A percentile compares a stretch with the other conserved stretches of the same genome.
Evolutionary conservation across 768 basidiomycete genomes (phyloP).

Genomic region (Panellus pusillus): DNA sequence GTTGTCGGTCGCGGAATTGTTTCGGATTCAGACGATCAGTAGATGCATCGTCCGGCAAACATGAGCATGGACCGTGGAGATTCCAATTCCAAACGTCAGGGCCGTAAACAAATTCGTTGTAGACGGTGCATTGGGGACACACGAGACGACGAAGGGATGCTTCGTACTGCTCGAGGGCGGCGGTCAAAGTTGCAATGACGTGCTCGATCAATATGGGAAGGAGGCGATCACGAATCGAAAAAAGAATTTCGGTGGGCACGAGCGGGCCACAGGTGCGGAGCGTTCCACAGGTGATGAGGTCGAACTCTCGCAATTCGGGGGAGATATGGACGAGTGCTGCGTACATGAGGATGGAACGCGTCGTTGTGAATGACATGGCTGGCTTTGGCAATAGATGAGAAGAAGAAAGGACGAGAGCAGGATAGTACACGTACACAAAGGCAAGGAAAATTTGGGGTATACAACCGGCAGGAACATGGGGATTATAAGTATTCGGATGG

Average conservation of each 20-base stretch:
- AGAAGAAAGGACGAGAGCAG: too few species aligned
- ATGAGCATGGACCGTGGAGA: conserved; percentile 29
- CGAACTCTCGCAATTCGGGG: conserved; percentile 44
- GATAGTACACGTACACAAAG: too few species aligned
- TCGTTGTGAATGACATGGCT: conserved; percentile 32
- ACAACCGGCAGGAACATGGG: too few species aligned
- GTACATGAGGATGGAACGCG: conserved; percentile 50
- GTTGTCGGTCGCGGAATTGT: conserved; percentile 40
- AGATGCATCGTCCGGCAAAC: conserved; percentile 50
- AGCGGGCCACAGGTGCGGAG: conserved; percentile 15
- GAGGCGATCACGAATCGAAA: conserved; percentile 50
- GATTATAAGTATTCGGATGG: too few species aligned
- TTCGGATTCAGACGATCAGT: conserved; percentile 26
- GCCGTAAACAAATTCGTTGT: conserved; percentile 38
- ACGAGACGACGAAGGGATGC: conserved; percentile 36
- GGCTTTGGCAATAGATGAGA: too few species aligned
- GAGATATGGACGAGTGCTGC: conserved; percentile 52
- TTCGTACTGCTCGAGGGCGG: conserved; percentile 44
- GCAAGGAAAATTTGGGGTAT: too few species aligned
- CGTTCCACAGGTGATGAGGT: conserved; percentile 32
- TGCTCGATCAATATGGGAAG: conserved; percentile 41
- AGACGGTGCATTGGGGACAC: conserved; percentile 37
- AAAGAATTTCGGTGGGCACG: conserved; percentile 54
- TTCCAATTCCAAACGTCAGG: conserved; percentile 38
- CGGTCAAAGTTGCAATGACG: conserved; percentile 42